phyloP scores from a whole-genome alignment of 106 monocot genomes.

The Acanthochlamys bracteata region DNA sequence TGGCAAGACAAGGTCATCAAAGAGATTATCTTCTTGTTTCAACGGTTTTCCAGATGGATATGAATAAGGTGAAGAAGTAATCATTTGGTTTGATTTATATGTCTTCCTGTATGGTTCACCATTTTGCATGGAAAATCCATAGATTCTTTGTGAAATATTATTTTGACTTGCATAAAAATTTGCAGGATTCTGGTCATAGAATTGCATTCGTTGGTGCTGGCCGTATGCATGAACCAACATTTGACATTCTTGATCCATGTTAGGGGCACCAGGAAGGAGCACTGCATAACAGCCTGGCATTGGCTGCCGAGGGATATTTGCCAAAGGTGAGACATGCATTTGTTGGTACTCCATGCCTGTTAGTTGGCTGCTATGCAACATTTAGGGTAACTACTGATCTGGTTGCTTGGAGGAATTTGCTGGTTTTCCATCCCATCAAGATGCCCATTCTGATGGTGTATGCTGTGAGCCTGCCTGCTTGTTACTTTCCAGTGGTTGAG shows the following conservation, averaged over 20 bases:
- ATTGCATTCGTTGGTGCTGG: constrained; percentile 4
- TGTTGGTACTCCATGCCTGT: not conserved
- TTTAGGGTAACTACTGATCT: constrained; percentile 3
- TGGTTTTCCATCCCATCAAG: constrained; percentile 1
- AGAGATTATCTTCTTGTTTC: constrained; percentile 59
- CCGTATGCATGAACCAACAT: constrained; percentile 8
- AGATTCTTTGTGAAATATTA: constrained; percentile 27
- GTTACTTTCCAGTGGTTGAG: constrained; percentile 17
- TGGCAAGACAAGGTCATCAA: constrained; percentile 77
- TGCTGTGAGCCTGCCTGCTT: not conserved
- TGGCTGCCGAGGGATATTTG: not conserved
- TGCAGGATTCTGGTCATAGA: constrained; percentile 8
- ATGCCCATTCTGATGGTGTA: not conserved
- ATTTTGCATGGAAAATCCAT: constrained; percentile 25
- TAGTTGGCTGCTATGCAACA: not conserved
- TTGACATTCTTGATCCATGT: not conserved
- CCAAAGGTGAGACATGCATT: not conserved
- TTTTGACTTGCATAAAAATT: constrained; percentile 9
- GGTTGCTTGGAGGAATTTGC: constrained; percentile 9
- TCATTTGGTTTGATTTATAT: constrained; percentile 7
- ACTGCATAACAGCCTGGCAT: not conserved
- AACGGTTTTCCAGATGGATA: constrained; percentile 16
- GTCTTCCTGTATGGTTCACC: constrained; percentile 7
- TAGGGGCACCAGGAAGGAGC: not conserved
- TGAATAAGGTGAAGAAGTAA: constrained; percentile 11